Base-by-base conservation (phyloP, 129 eudicot species). In the Flaveria linearis region DNA sequence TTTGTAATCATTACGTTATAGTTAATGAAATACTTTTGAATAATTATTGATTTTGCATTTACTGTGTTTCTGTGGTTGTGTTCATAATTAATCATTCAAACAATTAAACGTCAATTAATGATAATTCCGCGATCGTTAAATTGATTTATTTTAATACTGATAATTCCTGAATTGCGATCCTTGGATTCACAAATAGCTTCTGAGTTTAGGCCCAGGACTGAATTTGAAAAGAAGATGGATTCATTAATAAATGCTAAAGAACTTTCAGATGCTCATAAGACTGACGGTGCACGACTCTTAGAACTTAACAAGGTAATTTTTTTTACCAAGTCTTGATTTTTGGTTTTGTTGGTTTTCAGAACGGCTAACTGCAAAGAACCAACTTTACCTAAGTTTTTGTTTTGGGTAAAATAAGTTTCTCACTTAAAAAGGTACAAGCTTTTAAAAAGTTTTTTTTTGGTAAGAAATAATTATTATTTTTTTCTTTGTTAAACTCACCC, bases 121-220 rank as follows among this genome's bases (percentile, higher is more conserved):
- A n/a, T n/a, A n/a, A n/a, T n/a, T n/a, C n/a, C n/a, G n/a, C n/a
- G n/a, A n/a, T n/a, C n/a, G n/a, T n/a, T n/a, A n/a, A n/a, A n/a
- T n/a, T n/a, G n/a, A n/a, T n/a, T n/a, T n/a, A n/a, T n/a, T n/a
- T n/a, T n/a, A n/a, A n/a, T n/a, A n/a, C n/a, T n/a, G n/a, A n/a
- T n/a, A n/a, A n/a, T n/a, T n/a, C n/a, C n/a, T n/a, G n/a, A n/a
- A n/a, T n/a, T n/a, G n/a, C n/a, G n/a, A n/a, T n/a, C n/a, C n/a
- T n/a, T n/a, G n/a, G n/a, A n/a, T n/a, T n/a, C n/a, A n/a, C n/a
- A n/a, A n/a, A n/a, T n/a, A n/a, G n/a, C n/a, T n/a, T n/a, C n/a
- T n/a, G n/a, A n/a, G n/a, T n/a, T n/a, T n/a, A n/a, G n/a, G 69
- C 97, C 99, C 25, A 89, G 99, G 78, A 91, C 92, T 80, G 96